phyloP scores from a whole-genome alignment of 2,329 filamentous ascomycete species.

The Dichotomopilus funicola region DNA sequence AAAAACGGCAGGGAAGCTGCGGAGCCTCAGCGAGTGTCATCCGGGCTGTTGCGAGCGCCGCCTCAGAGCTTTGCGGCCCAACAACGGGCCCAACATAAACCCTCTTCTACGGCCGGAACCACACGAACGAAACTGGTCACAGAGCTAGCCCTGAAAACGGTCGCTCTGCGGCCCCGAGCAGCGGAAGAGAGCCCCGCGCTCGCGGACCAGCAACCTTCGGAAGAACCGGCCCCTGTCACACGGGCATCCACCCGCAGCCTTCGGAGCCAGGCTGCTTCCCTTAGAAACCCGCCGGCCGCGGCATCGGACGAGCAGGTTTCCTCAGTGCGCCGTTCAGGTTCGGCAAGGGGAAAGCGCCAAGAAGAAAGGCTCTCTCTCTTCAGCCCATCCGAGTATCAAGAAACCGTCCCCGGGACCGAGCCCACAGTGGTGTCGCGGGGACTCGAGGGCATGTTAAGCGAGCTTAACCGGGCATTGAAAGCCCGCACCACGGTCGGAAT shows the following conservation, averaged over 20 bases:
- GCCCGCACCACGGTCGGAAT: slow-evolving; percentile 56
- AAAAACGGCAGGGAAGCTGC: slow-evolving; percentile 18
- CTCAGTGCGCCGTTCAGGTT: slow-evolving; percentile 10
- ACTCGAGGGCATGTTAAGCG: slow-evolving; percentile 49
- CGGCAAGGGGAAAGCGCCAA: slow-evolving; percentile 12
- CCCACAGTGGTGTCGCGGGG: slow-evolving; percentile 53
- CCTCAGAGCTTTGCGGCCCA: slow-evolving; percentile 63
- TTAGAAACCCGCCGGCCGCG: neutral
- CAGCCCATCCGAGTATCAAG: slow-evolving; percentile 45
- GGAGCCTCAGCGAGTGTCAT: slow-evolving; percentile 29
- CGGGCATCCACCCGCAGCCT: slow-evolving; percentile 17
- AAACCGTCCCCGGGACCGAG: slow-evolving; percentile 45
- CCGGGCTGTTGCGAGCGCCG: slow-evolving; percentile 44
- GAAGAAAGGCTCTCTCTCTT: slow-evolving; percentile 46
- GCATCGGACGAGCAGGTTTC: slow-evolving; percentile 20
- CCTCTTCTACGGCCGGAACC: slow-evolving; percentile 27
- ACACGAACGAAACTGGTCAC: slow-evolving; percentile 30
- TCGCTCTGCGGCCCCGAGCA: slow-evolving; percentile 10
- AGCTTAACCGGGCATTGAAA: slow-evolving; percentile 58
- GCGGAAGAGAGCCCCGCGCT: slow-evolving; percentile 19
- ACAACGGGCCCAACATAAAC: slow-evolving; percentile 52
- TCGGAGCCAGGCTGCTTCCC: slow-evolving; percentile 15
- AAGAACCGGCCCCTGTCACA: slow-evolving; percentile 11
- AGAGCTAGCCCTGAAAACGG: slow-evolving; percentile 26
- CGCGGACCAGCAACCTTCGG: slow-evolving; percentile 7